These are phyloP conservation scores for Lactuca sativa DNA, from an alignment of 129 eudicot species.

Conservation along the genomic window DNA sequence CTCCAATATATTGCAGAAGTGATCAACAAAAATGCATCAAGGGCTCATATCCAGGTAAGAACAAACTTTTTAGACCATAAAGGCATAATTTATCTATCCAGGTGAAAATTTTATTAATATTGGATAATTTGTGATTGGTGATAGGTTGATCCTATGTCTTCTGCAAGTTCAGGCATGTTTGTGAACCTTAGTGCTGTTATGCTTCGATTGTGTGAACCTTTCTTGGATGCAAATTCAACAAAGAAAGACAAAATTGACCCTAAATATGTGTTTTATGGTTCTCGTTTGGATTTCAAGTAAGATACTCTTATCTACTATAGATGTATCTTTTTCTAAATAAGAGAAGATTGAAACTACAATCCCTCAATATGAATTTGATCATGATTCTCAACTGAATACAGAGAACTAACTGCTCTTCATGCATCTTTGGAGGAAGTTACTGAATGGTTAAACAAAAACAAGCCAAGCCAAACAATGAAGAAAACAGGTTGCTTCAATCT, in stretches of 20 bases:
- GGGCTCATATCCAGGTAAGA: conserved; percentile 82
- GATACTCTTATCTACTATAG: conserved; percentile 7
- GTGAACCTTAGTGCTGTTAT: conserved; percentile 94
- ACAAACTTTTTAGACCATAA: background rate
- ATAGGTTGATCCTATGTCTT: conserved; percentile 90
- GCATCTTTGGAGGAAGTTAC: conserved; percentile 95
- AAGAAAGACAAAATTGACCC: conserved; percentile 94
- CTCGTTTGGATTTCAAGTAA: conserved; percentile 85
- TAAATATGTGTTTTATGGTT: conserved; percentile 62
- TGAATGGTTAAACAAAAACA: conserved; percentile 49
- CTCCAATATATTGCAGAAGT: conserved; percentile 76
- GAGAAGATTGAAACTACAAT: background rate
- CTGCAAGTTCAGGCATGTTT: conserved; percentile 98
- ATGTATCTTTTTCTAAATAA: background rate
- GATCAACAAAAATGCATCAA: conserved; percentile 82
- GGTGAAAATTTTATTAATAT: background rate
- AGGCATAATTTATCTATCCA: background rate
- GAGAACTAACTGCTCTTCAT: conserved; percentile 89
- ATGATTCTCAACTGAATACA: conserved; percentile 30
- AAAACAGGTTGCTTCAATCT: conserved; percentile 66
- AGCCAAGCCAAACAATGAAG: conserved; percentile 39
- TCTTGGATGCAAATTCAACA: conserved; percentile 72
- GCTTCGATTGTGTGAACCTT: conserved; percentile 95
- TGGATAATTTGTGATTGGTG: conserved; percentile 9
- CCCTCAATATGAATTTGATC: background rate